Evolutionary conservation across 192 early-diverging fungal genomes (phyloP).

Genomic region (Phlyctochytrium arcticum): DNA sequence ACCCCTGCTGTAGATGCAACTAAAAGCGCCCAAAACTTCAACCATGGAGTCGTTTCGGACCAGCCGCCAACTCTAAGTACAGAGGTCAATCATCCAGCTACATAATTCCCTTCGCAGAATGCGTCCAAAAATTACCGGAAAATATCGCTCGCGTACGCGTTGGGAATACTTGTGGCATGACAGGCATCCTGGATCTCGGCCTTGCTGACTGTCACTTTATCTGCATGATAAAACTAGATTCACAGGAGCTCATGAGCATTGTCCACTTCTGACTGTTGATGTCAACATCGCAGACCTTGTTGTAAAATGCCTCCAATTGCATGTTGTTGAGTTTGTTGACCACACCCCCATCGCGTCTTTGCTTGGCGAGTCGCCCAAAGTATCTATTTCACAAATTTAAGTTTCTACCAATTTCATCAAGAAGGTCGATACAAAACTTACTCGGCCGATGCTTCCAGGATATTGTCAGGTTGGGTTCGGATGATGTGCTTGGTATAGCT

Average conservation of each 20-base stretch:
- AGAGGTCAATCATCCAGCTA: too few relatives aligned
- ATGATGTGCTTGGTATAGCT: slow-evolving; percentile 54
- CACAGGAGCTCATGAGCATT: neutral
- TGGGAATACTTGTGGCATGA: slow-evolving; percentile 16
- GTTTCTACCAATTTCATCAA: neutral
- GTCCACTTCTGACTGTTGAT: neutral
- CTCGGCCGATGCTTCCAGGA: slow-evolving; percentile 39
- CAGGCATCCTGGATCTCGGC: slow-evolving; percentile 35
- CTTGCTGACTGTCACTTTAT: slow-evolving; percentile 4
- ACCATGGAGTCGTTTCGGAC: slow-evolving; percentile 40
- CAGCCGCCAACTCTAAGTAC: slow-evolving; percentile 44
- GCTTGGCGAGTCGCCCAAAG: slow-evolving; percentile 38
- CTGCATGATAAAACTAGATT: slow-evolving; percentile 13
- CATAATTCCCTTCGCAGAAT: too few relatives aligned
- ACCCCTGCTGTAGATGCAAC: slow-evolving; percentile 39
- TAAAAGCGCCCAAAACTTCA: slow-evolving; percentile 44
- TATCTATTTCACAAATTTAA: slow-evolving; percentile 23
- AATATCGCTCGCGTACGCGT: slow-evolving; percentile 22
- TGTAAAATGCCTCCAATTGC: slow-evolving; percentile 43
- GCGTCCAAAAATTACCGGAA: too few relatives aligned
- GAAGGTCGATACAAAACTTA: slow-evolving; percentile 4
- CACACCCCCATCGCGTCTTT: slow-evolving; percentile 15
- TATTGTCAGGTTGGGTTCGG: slow-evolving; percentile 42
- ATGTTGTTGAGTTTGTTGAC: slow-evolving; percentile 27
- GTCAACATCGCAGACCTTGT: slow-evolving; percentile 22